phyloP scores from a whole-genome alignment of 163 green algal species.

The Trebouxiophyceae sp. region DNA sequence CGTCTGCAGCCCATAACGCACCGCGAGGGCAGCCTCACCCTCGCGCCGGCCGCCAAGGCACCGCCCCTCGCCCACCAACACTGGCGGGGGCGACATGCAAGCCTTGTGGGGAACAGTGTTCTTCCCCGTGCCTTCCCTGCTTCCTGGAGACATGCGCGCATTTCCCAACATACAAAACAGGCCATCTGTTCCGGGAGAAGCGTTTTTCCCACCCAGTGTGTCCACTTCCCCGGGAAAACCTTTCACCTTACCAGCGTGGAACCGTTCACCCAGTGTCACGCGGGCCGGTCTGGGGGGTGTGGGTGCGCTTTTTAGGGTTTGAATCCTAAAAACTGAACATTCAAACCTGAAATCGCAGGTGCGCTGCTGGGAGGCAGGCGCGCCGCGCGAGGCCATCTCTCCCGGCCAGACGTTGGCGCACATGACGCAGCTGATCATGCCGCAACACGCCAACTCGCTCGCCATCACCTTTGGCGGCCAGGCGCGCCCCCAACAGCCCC shows the following conservation, averaged over 20 bases:
- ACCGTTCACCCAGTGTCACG: neutral
- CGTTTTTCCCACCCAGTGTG: neutral
- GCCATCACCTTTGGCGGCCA: slow-evolving; percentile 80
- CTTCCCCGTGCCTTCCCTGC: too few species aligned
- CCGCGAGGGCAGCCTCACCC: slow-evolving; percentile 37
- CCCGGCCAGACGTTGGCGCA: slow-evolving; percentile 43
- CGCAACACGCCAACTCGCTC: slow-evolving; percentile 78
- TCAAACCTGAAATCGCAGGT: neutral
- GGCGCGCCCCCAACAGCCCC: too few species aligned
- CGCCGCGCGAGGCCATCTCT: neutral
- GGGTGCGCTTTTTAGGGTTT: too few species aligned
- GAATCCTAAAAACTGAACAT: too few species aligned
- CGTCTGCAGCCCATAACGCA: slow-evolving; percentile 60
- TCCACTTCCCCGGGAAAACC: neutral
- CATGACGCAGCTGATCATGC: slow-evolving; percentile 76
- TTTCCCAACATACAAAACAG: neutral
- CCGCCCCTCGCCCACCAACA: neutral
- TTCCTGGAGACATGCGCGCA: too few species aligned
- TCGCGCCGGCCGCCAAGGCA: slow-evolving; percentile 34
- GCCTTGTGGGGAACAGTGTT: too few species aligned
- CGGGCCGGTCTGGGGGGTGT: too few species aligned
- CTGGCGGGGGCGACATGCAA: too few species aligned
- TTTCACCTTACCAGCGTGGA: neutral
- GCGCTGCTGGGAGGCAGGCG: neutral
- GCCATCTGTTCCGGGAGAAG: neutral